phyloP scores from a whole-genome alignment of 495 filamentous ascomycete species.

The Talaromyces borbonicus region DNA sequence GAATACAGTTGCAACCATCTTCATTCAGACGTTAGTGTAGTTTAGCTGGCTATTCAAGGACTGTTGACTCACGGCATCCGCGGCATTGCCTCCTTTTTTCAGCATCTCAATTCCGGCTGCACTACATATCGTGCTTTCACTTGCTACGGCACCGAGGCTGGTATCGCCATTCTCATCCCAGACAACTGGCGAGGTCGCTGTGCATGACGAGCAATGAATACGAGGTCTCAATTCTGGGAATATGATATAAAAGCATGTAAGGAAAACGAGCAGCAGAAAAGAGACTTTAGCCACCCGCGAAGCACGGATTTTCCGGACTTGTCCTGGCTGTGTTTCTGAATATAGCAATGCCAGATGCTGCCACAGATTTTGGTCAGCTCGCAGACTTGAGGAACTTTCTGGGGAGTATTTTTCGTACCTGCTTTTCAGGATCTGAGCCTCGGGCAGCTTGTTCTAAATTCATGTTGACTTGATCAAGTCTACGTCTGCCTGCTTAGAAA shows the following conservation, averaged over 20 bases:
- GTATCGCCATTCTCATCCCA: slow-evolving; percentile 12
- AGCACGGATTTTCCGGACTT: no score
- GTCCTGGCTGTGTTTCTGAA: no score
- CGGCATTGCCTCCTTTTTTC: slow-evolving; percentile 60
- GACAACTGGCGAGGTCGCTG: neutral
- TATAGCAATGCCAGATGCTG: no score
- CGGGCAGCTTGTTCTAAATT: no score
- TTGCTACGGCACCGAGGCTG: slow-evolving; percentile 65
- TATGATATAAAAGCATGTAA: neutral
- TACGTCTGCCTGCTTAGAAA: no score
- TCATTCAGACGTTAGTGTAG: neutral
- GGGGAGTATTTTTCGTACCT: no score
- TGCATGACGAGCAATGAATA: neutral
- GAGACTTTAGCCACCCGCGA: no score
- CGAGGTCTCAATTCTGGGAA: neutral
- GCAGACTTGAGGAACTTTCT: no score
- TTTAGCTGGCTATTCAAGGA: neutral
- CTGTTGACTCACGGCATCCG: slow-evolving; percentile 48
- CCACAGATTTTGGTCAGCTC: no score
- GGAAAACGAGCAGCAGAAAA: no score
- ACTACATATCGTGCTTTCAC: slow-evolving; percentile 67
- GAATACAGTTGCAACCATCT: slow-evolving; percentile 59
- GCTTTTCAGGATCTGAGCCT: no score
- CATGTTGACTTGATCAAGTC: no score
- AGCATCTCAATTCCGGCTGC: slow-evolving; percentile 65